Evolutionary conservation across 2,329 filamentous ascomycete genomes (phyloP), one percentile per base, ranked within the genome.

Genomic region (Fusarium xylarioides): DNA sequence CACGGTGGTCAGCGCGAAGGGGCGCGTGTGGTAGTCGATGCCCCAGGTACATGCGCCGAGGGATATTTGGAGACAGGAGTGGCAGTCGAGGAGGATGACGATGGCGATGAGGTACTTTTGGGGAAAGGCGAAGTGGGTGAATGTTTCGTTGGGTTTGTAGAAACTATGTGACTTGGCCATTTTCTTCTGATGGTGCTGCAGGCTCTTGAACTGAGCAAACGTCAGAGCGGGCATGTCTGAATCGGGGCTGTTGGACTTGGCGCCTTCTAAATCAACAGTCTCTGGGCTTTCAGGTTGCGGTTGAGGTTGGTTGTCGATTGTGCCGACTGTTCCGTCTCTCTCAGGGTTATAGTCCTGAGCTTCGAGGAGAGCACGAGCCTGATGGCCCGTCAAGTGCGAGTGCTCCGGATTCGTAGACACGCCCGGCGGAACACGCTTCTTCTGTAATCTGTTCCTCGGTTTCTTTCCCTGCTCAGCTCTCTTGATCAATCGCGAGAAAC

Each of bases 61-160:
- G 0, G 92, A 89, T 75, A 97, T 93, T 79, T 97, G 94, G 44
- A 97, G 87, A 38, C 93, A 85, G 9, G 92, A 94, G 82, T 97
- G 94, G 69, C 88, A 91, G 80, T 97, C 94, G 7, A 96, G 86
- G 5, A 97, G 84, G 11, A 93, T 85, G n/a, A 95, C 91, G 66
- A 95, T 91, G 64, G 92, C 90, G 42, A 96, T 87, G 37, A 97
- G 89, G 11, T 94, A 85, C 37, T 88, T 87, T 2, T 95, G 84
- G 0, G 94, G 93, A 70, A 97, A 97, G 1, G 94, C 92, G 78
- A 90, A 87, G 79, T 97, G 94, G 0, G 94, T 97, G 38, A 90
- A 86, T 0, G 94, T 97, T 81, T 97, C 94, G 80, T 97, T 92
- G 0, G 94, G 93, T 77, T 95, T 95, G 85, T 97, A 97, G 81